These are phyloP conservation scores for Lipomyces chichibuensis DNA, from an alignment of 805 yeast genomes.

Conservation along the genomic window DNA sequence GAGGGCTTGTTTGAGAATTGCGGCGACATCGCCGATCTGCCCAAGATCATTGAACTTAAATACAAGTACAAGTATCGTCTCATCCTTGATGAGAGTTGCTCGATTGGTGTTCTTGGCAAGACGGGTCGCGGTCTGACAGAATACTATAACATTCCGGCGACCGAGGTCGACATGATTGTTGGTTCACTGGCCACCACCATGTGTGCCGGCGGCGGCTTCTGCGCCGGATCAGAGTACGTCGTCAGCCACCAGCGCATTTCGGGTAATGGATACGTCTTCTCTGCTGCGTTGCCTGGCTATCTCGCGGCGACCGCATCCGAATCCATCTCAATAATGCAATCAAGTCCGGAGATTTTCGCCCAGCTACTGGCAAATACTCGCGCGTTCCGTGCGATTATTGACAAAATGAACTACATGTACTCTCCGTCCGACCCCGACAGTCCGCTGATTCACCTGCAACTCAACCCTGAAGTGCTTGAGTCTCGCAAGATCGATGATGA, in stretches of 20 bases:
- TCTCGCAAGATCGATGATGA: conserved; percentile 53
- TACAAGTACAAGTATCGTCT: conserved; percentile 81
- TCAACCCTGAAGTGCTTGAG: conserved; percentile 49
- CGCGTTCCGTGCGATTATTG: conserved; percentile 49
- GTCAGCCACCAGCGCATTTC: conserved; percentile 90
- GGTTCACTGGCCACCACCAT: conserved; percentile 83
- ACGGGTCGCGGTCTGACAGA: conserved; percentile 88
- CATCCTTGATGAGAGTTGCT: conserved; percentile 82
- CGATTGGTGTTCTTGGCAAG: conserved; percentile 82
- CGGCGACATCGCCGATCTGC: conserved; percentile 77
- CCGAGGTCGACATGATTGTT: conserved; percentile 77
- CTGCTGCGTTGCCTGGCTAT: conserved; percentile 94
- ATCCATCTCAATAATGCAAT: conserved; percentile 55
- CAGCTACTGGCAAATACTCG: conserved; percentile 50
- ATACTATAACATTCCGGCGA: conserved; percentile 65
- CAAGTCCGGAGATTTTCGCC: conserved; percentile 35
- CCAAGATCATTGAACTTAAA: conserved; percentile 62
- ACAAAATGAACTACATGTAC: conserved; percentile 24
- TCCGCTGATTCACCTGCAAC: conserved; percentile 69
- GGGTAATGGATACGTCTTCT: conserved; percentile 86
- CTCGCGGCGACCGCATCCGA: conserved; percentile 68
- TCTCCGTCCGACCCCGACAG: conserved; percentile 48
- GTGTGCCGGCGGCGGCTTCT: conserved; percentile 90
- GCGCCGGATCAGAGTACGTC: conserved; percentile 83
- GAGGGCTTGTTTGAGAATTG: conserved; percentile 83